Base-by-base conservation (phyloP, 164 flowering plant species). In the Houttuynia cordata region DNA sequence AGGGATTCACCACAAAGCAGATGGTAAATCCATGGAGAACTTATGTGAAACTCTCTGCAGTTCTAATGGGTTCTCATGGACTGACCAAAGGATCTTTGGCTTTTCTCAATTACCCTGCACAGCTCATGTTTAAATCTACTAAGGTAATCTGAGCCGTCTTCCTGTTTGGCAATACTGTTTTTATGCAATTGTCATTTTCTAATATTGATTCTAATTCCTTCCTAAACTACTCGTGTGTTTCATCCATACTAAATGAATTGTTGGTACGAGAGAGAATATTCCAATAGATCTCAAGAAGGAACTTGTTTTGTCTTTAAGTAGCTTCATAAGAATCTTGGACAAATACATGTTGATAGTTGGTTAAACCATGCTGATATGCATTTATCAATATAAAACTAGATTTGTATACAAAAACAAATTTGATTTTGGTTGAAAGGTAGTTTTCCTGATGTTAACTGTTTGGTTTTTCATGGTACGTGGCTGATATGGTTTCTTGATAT, bases 71-170 rank as follows among this genome's bases (percentile, higher is more conserved):
- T 57, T 90, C 97, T 20, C 84, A 84, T 78, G 97, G 97, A 40
- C 74, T 91, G 15, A 91, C 97, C 55, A 91, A 87, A 65, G 97
- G 97, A 17, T 86, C 97, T 17, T 69, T 91, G 70, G 96, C 97
- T 58, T 91, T 75, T 56, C 93, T 91, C 20, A 91, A 87, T 62
- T 91, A 91, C 59, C 97, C 97, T 13, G 97, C 97, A 5, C 97
- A 90, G 65, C 77, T 90, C 63, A 90, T 90, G 97, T 90, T 90
- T 74, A 90, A 90, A 70, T 90, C 97, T 71, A 90, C 97, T 1
- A 90, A 90, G 91, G 97, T 90, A 72, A 42, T 10, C 9, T 14
- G 4, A 42, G 9, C 14, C 49, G 9, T 42, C 49, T 3, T 42
- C 17, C 49, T 42, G 1, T 42, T 42, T 42, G 37, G 37, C 37